Conservation (phyloP, 164 flowering plant species). For the Taxillus chinensis region DNA sequence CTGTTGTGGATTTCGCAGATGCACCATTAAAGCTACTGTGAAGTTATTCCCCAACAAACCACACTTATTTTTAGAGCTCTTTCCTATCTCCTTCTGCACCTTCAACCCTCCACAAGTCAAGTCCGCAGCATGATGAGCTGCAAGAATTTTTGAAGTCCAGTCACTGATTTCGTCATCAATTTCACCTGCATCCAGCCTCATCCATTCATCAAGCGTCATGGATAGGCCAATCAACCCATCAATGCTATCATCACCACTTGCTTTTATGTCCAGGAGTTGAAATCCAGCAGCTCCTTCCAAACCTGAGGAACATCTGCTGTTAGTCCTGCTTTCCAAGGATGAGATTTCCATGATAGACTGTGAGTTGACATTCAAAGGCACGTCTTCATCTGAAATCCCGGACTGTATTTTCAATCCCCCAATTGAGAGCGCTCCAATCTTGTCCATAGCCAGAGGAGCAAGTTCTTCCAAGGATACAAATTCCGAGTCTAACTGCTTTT, state of each 20-base stretch:
- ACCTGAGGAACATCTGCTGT: conserved; percentile 48
- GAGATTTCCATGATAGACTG: conserved; percentile 57
- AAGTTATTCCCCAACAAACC: conserved; percentile 85
- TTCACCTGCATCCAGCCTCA: conserved; percentile 79
- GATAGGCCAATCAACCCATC: conserved; percentile 88
- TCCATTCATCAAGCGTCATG: conserved; percentile 86
- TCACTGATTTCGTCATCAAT: conserved; percentile 64
- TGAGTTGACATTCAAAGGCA: conserved; percentile 68
- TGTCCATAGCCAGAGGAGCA: conserved; percentile 90
- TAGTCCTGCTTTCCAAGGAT: conserved; percentile 44
- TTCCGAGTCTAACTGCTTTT: conserved; percentile 33
- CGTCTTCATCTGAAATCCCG: conserved; percentile 72
- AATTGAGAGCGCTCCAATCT: conserved; percentile 82
- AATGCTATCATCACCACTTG: conserved; percentile 33
- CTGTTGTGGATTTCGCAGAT: conserved; percentile 82
- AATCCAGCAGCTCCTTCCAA: conserved; percentile 72
- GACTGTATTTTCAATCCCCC: conserved; percentile 92
- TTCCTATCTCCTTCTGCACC: conserved; percentile 44
- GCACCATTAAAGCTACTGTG: conserved; percentile 86
- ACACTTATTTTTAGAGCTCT: conserved; percentile 45
- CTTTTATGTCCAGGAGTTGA: conserved; percentile 65
- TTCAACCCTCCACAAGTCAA: conserved; percentile 34
- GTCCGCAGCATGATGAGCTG: conserved; percentile 78
- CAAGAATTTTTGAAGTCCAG: conserved; percentile 65
- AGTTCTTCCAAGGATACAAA: conserved; percentile 80